phyloP scores from a whole-genome alignment of 257 asterid species.

The Haberlea rhodopensis region DNA sequence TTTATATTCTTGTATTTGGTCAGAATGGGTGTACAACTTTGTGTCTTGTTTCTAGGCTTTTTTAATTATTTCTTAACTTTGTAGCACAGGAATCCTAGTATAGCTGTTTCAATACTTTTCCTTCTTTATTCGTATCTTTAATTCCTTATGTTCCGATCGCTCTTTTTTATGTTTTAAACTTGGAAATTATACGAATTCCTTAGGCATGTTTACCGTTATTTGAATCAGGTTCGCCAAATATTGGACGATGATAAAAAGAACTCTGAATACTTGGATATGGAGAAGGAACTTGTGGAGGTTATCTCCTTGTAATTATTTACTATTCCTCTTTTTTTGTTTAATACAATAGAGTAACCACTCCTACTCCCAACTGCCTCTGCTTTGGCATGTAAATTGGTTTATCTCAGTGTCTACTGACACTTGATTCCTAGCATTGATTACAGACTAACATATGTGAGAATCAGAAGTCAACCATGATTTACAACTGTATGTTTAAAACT shows the following conservation, averaged over 20 bases:
- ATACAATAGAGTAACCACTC: neutral
- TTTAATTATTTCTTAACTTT: too few species aligned
- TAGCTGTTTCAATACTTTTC: neutral
- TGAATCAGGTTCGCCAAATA: conserved; percentile 62
- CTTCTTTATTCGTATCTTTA: neutral
- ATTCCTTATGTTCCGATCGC: neutral
- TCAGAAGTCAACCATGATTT: conserved; percentile 7
- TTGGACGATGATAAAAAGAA: conserved; percentile 75
- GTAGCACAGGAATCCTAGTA: neutral
- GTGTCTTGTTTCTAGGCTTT: neutral
- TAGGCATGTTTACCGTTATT: conserved; percentile 6
- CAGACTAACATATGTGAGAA: conserved; percentile 16
- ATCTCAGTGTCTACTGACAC: conserved; percentile 4
- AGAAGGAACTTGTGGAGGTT: conserved; percentile 97
- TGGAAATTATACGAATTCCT: conserved; percentile 10
- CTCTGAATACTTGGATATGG: conserved; percentile 89
- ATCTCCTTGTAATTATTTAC: conserved; percentile 20
- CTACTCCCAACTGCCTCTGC: neutral
- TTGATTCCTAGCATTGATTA: conserved; percentile 19
- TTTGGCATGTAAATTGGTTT: conserved; percentile 2
- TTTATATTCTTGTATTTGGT: neutral
- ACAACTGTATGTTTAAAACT: conserved; percentile 20
- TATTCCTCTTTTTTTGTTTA: neutral
- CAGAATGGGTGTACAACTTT: neutral
- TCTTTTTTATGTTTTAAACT: neutral